Evolutionary conservation across 345 rosid species (phyloP), one percentile per base, ranked within the genome.

Genomic region (Firmiana major): DNA sequence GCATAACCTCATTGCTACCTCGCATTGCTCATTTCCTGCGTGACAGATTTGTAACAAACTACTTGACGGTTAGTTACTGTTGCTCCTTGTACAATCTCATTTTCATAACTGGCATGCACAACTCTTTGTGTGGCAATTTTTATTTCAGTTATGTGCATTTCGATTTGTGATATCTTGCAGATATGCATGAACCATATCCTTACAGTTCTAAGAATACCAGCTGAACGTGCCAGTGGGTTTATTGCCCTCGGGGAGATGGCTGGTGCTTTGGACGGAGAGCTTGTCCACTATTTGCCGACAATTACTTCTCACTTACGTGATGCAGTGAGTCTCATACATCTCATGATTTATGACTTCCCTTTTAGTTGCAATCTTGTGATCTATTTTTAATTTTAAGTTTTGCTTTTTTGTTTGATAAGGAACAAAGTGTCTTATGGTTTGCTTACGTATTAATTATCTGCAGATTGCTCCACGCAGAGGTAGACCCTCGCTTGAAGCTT

Each of bases 181-280:
- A 96, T 91, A 81, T 96, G 98, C 94, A 96, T 96, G 99, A 79
- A 88, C 81, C 97, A 96, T 83, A 93, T 96, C 81, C 90, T 96
- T 76, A 79, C 97, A 3, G 99, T 96, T 82, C 83, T 96, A 77
- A 88, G 89, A 79, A 81, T 80, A 74, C 97, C 97, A 15, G 97
- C 95, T 81, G 99, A 96, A 77, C 95, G 99, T 60, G 97, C 94
- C 68, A 96, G 97, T 84, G 99, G 97, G 53, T 96, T 96, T 83
- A 86, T 90, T 78, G 99, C 99, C 78, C 97, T 96, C 62, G 99
- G 99, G 63, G 99, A 96, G 90, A 96, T 96, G 99, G 99, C 99
- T 59, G 99, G 99, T 86, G 99, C 99, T 82, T 83, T 96, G 86
- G 99, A 96, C 75, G 99, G 98, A 80, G 97, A 96, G 81, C 98